Percentiles rank a stretch among this genome's conserved stretches.
phyloP scores from a whole-genome alignment of 176 grass and related monocot species.

The Musa acuminata region DNA sequence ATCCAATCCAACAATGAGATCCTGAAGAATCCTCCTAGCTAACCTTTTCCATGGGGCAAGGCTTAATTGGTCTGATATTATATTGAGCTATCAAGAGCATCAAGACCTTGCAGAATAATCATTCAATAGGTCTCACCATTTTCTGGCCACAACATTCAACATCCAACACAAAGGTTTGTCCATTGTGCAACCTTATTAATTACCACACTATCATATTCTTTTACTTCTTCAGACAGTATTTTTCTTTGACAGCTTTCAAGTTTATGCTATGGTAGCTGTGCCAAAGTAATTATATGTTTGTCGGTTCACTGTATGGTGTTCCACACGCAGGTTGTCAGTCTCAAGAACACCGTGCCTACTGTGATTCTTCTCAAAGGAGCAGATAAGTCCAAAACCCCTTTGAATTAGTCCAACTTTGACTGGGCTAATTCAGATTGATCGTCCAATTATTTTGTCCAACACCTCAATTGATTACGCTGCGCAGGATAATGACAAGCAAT shows the following conservation, averaged over 20 bases:
- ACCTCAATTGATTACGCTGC: not conserved
- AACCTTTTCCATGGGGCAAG: conserved; percentile 2
- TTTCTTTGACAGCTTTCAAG: not conserved
- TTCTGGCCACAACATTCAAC: not conserved
- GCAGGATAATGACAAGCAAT: conserved; percentile 2
- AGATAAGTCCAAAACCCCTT: not conserved
- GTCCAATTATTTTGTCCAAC: not conserved
- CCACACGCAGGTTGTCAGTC: not conserved
- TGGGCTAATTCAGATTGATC: not conserved
- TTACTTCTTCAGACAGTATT: not conserved
- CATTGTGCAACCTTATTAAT: not conserved
- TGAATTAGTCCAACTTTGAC: not conserved
- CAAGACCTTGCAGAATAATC: not conserved
- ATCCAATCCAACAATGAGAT: not conserved
- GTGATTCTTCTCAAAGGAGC: not conserved
- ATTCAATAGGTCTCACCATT: not conserved
- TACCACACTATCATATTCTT: not conserved
- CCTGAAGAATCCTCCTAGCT: too few species aligned
- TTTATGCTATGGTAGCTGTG: not conserved
- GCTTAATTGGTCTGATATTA: not conserved
- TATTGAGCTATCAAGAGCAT: too few species aligned
- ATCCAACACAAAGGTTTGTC: conserved; percentile 1
- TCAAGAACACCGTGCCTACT: not conserved
- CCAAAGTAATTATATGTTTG: not conserved
- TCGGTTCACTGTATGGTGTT: not conserved